Conservation (phyloP, 2,329 filamentous ascomycete genomes). For the Pseudocercospora crystallina region DNA sequence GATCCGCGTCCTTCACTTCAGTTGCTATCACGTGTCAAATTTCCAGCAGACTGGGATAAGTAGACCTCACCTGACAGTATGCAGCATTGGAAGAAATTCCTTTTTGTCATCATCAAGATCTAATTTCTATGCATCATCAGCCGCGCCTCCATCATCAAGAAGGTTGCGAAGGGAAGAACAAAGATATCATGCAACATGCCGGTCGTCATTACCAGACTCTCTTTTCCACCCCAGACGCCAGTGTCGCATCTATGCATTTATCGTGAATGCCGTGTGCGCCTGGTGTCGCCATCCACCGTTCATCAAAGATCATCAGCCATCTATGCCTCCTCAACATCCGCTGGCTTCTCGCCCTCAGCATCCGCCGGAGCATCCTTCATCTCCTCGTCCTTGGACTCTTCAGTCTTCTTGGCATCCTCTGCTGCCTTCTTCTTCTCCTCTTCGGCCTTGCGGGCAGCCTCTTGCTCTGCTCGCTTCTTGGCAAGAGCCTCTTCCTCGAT, state of each 20-base stretch:
- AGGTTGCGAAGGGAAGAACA: background rate
- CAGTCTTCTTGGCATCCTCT: conserved; percentile 45
- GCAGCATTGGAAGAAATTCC: too few species aligned
- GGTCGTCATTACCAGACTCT: conserved; percentile 18
- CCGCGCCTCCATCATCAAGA: background rate
- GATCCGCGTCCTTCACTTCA: too few species aligned
- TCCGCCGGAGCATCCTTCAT: conserved; percentile 59
- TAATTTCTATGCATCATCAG: conserved; percentile 5
- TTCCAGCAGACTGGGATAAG: too few species aligned
- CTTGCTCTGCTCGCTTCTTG: conserved; percentile 64
- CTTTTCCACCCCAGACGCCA: conserved; percentile 12
- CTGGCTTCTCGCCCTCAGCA: conserved; percentile 26
- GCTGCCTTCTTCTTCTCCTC: conserved; percentile 61
- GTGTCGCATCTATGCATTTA: conserved; percentile 12
- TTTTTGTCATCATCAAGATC: background rate
- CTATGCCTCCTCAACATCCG: conserved; percentile 32
- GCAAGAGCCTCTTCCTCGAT: conserved; percentile 65
- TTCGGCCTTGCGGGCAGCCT: conserved; percentile 76
- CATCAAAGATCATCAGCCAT: conserved; percentile 1
- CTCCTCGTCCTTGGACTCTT: conserved; percentile 49
- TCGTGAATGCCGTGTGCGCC: conserved; percentile 8
- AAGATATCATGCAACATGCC: conserved; percentile 9
- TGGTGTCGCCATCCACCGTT: conserved; percentile 11
- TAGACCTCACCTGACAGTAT: too few species aligned
- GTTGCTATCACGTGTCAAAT: too few species aligned